Conservation (phyloP, 495 filamentous ascomycete species). For the Talaromyces thailandensis region DNA sequence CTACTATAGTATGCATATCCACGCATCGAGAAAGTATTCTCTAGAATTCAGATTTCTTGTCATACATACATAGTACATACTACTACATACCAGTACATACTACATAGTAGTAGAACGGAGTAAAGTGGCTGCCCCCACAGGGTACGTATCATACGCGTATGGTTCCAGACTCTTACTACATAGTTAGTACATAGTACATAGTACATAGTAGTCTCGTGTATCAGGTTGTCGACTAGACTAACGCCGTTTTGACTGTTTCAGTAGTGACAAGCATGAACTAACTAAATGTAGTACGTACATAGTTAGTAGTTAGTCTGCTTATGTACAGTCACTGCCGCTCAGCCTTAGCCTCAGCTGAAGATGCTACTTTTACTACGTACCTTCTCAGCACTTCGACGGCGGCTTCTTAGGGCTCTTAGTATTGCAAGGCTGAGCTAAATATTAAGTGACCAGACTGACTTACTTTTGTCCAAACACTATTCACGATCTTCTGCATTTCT, state of each 20-base stretch:
- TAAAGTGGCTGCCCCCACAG: neutral
- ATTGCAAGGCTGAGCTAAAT: neutral
- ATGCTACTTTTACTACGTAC: neutral
- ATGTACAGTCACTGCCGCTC: neutral
- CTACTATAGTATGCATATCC: neutral
- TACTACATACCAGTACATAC: too few species aligned
- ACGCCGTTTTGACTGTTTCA: too few species aligned
- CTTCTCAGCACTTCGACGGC: neutral
- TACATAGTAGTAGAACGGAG: too few species aligned
- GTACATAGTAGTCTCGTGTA: too few species aligned
- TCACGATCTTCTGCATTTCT: neutral
- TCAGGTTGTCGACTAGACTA: neutral
- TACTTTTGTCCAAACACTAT: too few species aligned
- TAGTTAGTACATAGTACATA: too few species aligned
- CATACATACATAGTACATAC: too few species aligned
- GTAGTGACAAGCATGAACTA: too few species aligned
- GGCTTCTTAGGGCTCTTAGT: neutral
- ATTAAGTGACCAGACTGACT: neutral
- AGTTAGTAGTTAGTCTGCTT: too few species aligned
- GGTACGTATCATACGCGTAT: neutral
- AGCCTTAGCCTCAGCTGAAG: neutral
- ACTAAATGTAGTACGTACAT: too few species aligned
- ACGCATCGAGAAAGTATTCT: neutral
- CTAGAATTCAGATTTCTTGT: too few species aligned
- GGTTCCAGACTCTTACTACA: neutral